Evolutionary conservation across 2,329 filamentous ascomycete species (phyloP), one percentile per base, ranked within the genome.

Genomic region (Diaporthe citri): DNA sequence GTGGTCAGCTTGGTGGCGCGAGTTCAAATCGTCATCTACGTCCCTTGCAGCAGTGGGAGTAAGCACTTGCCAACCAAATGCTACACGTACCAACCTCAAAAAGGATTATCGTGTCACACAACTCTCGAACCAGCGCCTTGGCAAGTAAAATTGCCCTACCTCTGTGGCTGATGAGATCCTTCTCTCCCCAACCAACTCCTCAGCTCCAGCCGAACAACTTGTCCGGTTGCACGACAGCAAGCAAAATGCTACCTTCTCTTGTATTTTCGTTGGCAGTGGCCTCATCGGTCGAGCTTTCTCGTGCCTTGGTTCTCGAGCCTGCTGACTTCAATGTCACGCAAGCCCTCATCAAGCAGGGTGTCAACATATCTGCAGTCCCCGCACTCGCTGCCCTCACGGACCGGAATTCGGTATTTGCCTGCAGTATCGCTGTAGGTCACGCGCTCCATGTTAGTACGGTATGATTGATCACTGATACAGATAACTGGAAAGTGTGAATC

Each of bases 331-430:
- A 78, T 48, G 71, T 77, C 22, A 74, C 70, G 9, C 52, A 76
- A 31, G 77, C 73, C 20, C 75, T 79, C 12, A 34, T 75, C 28
- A 48, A 76, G 10, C 71, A 73, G 6, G 77, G 78, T 34, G 36
- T 80, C 39, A 64, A 77, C 9, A 48, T 78, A 9, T 59, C 71
- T 10, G 55, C 76, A 46, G 28, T 78, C 15, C 75, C 77, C 15
- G 62, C 34, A 6, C 75, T 77, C 8, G 31, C 28, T 15, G 51
- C 60, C 10, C 43, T 76, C 17, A 41, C 31, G 28, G 57, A 74
- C 17, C 51, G 41, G 52, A 70, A 36, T 13, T 77, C 48, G 17
- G 59, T 51, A 13, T 25, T 13, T 28, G 22, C n/a, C n/a, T 64
- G 22, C 8, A 25, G 39, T 36, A 10, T 46, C 20, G 28, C 48